phyloP scores from a whole-genome alignment of 1,284 basidiomycete species.

The Boletus hoseneyae region DNA sequence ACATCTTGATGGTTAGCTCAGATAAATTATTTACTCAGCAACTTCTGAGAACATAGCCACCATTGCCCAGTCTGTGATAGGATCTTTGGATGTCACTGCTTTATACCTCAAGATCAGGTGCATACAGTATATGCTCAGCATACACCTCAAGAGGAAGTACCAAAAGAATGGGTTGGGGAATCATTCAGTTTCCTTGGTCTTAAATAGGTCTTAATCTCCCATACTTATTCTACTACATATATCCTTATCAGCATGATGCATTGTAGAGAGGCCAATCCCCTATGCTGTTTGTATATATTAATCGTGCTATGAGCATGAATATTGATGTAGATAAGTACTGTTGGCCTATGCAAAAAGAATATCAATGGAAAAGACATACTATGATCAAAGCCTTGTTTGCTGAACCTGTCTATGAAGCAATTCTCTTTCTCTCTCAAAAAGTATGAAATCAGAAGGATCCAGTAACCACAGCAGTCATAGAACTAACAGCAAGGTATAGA shows the following conservation, averaged over 20 bases:
- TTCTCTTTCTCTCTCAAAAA: constrained; percentile 58
- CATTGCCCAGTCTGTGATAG: constrained; percentile 59
- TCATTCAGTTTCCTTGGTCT: constrained; percentile 54
- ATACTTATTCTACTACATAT: constrained; percentile 45
- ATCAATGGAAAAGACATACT: constrained; percentile 41
- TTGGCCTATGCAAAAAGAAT: neutral
- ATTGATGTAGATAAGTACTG: neutral
- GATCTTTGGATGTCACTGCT: constrained; percentile 42
- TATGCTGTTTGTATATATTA: constrained; percentile 55
- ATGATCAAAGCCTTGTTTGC: constrained; percentile 52
- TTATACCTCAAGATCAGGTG: neutral
- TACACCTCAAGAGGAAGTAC: constrained; percentile 52
- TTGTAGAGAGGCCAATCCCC: constrained; percentile 2
- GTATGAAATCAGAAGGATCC: constrained; percentile 62
- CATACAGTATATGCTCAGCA: constrained; percentile 4
- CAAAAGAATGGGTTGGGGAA: constrained; percentile 54
- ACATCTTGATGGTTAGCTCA: constrained; percentile 48
- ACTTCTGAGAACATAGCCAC: constrained; percentile 43
- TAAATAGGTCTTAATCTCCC: constrained; percentile 49
- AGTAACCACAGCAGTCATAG: neutral
- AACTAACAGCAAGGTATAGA: neutral
- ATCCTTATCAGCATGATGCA: neutral
- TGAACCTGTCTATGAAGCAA: constrained; percentile 61
- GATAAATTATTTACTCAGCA: constrained; percentile 42
- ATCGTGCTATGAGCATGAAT: constrained; percentile 39